phyloP scores from a whole-genome alignment of 2,329 filamentous ascomycete species.

The Basipetospora chlamydospora region DNA sequence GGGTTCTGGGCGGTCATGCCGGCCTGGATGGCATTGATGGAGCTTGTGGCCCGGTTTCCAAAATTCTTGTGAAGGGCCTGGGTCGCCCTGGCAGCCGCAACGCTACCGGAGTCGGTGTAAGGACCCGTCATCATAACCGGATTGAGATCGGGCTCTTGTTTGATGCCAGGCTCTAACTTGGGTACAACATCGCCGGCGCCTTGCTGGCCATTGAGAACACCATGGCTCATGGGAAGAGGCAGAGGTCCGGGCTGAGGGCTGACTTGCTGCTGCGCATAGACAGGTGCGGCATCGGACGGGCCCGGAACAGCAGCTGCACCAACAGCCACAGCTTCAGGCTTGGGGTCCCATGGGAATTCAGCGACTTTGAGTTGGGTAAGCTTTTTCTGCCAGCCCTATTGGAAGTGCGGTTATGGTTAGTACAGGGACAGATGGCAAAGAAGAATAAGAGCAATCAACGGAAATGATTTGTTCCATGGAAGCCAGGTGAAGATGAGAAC shows the following conservation, averaged over 20 bases:
- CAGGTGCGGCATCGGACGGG: constrained; percentile 15
- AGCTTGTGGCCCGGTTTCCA: constrained; percentile 48
- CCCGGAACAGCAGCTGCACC: constrained; percentile 11
- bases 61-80: constrained; percentile 44
- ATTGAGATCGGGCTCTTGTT: constrained; percentile 30
- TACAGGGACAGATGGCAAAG: no score
- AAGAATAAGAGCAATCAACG: no score
- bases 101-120: constrained; percentile 13
- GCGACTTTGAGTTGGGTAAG: constrained; percentile 74
- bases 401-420: not conserved
- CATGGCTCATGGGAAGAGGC: constrained; percentile 6
- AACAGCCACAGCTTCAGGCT: constrained; percentile 23
- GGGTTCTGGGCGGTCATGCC: constrained; percentile 17
- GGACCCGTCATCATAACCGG: constrained; percentile 15
- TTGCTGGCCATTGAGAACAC: constrained; percentile 2
- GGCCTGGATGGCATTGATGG: constrained; percentile 47
- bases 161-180: constrained; percentile 31
- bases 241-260: constrained; percentile 14
- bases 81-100: constrained; percentile 40
- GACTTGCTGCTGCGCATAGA: constrained; percentile 15
- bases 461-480: no score
- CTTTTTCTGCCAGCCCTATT: constrained; percentile 85
- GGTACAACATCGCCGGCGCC: constrained; percentile 21
- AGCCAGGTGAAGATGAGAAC: not conserved
- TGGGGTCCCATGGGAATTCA: constrained; percentile 88